Conservation (phyloP, 306 rosid genomes). For the Trifolium subterraneum region DNA sequence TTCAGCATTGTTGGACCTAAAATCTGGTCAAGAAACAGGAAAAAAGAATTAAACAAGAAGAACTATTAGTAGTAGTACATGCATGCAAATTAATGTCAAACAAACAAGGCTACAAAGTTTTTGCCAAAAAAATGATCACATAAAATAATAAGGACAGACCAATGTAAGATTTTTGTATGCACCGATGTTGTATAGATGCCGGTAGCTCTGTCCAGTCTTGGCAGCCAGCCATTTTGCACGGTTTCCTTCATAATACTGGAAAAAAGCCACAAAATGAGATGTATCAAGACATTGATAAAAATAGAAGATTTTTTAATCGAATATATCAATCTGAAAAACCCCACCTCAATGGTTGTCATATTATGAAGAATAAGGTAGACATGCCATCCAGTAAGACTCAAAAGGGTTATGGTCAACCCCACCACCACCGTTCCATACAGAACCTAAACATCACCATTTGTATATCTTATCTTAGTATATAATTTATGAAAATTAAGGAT, state of each 20-base stretch:
- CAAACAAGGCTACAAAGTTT: too few species aligned
- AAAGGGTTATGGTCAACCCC: constrained; percentile 62
- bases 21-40: constrained; percentile 52
- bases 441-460: constrained; percentile 50
- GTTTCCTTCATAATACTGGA: constrained; percentile 73
- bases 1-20: constrained; percentile 82
- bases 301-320: constrained; percentile 6
- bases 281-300: constrained; percentile 9
- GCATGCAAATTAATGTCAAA: constrained; percentile 18
- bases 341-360: constrained; percentile 92
- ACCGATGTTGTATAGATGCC: constrained; percentile 64
- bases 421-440: constrained; percentile 55
- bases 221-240: constrained; percentile 82
- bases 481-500: constrained; percentile 28
- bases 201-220: constrained; percentile 82
- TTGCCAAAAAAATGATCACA: not conserved
- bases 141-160: constrained; percentile 58
- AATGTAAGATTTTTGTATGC: constrained; percentile 71
- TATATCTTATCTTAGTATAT: constrained; percentile 14
- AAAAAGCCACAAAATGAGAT: constrained; percentile 35
- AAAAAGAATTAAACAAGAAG: too few species aligned
- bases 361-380: constrained; percentile 76
- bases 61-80: constrained; percentile 4
- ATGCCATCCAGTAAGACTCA: constrained; percentile 84
- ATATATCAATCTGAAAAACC: constrained; percentile 33